Base-by-base conservation (phyloP, 768 basidiomycete species). In the Psilocybe cyanescens region DNA sequence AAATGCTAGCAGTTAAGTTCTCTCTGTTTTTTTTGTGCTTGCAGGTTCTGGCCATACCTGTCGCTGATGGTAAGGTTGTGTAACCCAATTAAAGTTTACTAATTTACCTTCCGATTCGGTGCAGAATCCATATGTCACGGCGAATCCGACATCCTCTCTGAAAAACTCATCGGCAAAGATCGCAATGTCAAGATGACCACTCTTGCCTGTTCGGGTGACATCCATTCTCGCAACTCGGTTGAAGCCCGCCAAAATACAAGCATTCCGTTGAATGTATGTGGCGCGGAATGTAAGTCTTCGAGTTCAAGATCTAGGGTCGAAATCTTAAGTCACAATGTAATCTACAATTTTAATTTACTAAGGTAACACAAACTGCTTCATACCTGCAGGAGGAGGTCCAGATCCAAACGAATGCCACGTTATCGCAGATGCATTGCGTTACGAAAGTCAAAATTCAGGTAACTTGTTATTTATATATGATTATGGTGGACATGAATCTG, bases 371-470 rank as follows among this genome's bases (percentile, higher is more conserved):
- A 78, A 79, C 68, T 84, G 81, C 74, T 84, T 81, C 74, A 59
- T 66, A 8, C 79, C 79, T 2, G 64, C 79, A 2, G 81, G 79
- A 17, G 80, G 80, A 65, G 83, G 81, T 33, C 82, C 82, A 1
- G 71, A 81, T 68, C 79, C 80, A 3, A 78, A 79, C 59, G 80
- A 84, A 17, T 83, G 80, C 62, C 71, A 77, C 67, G 72, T 83
- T 55, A 83, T 85, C 60, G 76, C 81, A 4, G 81, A 83, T 57
- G 82, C 82, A 4, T 64, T 83, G 59, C 73, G 75, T 3, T 85
- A 74, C 62, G 78, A 81, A 62, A 75, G 75, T 55, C 74, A 83
- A 71, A 81, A 83, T 66, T 72, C 75, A 30, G 81, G 81, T 75
- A 48, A 24, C 4, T 58, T 45, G n/a, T 33, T 16, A 55, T 39